A percentile compares a stretch with the other conserved stretches of the same genome.
Conservation (phyloP, 768 basidiomycete genomes). For the Kwoniella mangroviensis region DNA sequence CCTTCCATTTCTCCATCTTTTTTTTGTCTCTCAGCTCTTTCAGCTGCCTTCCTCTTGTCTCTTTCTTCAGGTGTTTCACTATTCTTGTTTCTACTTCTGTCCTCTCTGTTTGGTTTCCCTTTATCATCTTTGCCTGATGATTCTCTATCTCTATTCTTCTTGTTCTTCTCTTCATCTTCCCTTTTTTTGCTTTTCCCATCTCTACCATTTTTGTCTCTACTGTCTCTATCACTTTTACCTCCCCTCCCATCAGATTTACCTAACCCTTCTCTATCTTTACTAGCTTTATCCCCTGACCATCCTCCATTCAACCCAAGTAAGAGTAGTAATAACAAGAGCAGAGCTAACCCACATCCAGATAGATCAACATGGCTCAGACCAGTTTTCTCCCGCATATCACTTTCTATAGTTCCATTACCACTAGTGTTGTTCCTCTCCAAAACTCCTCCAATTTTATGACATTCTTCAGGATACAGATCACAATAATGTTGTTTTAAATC, state of each 20-base stretch:
- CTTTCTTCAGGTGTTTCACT: constrained; percentile 7
- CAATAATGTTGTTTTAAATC: constrained; percentile 30
- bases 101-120: constrained; percentile 11
- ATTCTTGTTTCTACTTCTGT: not conserved
- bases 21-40: not conserved
- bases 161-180: not conserved
- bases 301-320: constrained; percentile 35
- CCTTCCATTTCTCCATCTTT: constrained; percentile 1
- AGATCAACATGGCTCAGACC: constrained; percentile 26
- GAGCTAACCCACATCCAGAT: constrained; percentile 31
- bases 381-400: not conserved
- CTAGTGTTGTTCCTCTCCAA: constrained; percentile 3
- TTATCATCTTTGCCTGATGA: not conserved
- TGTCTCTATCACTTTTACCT: not conserved
- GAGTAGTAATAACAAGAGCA: constrained; percentile 29
- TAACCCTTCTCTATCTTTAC: not conserved
- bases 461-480: constrained; percentile 35
- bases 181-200: constrained; percentile 2
- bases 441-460: constrained; percentile 4
- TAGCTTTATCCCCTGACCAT: constrained; percentile 7
- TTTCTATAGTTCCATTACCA: constrained; percentile 5
- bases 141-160: not conserved
- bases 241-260: not conserved
- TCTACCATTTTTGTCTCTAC: constrained; percentile 6
- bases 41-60: constrained; percentile 10